Evolutionary conservation across 2,329 filamentous ascomycete species (phyloP), one percentile per base, ranked within the genome.

Genomic region (Thelonectria discophora): DNA sequence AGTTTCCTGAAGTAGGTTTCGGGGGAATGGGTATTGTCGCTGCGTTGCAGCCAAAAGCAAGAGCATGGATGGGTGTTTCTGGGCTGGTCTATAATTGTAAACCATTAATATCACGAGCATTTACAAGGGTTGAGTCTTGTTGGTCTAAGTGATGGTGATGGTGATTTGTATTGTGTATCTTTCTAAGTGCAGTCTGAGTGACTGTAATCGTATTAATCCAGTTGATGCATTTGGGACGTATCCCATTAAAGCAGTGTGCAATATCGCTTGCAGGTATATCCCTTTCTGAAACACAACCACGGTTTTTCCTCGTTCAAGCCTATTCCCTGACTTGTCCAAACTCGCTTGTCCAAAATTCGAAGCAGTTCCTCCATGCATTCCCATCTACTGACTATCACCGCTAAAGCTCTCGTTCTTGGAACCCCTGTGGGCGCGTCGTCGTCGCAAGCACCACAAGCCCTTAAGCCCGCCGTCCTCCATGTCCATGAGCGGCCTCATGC

Each of bases 401-500:
- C 60, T 63, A 18, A 60, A 42, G 10, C 49, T 65, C 27, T 57
- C 65, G 9, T 32, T 65, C 27, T 55, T 43, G 42, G 24, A 18
- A 1, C 11, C 5, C 24, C 55, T 68, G 10, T 27, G 46, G 46
- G 61, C 60, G 30, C 65, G 65, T 17, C 67, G 65, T 17, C 67
- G 50, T 3, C 70, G 69, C 13, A 71, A 56, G 58, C 69, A 68
- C 70, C 72, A 73, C 11, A 72, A 17, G 1, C 72, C 70, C 59
- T 67, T 67, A 15, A 72, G 64, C 43, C 62, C 70, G n/a, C 71
- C 72, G 18, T 65, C 63, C 15, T 69, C 65, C 6, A 64, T 55
- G 15, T 69, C 68, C 34, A 77, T 61, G 7, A 78, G 55, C 46
- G 72, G 65, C 24, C 57, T 68, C 62, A 74, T 72, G 47, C 69